phyloP scores from a whole-genome alignment of 2,329 filamentous ascomycete genomes.

The Stachybotrys chlorohalonatus region DNA sequence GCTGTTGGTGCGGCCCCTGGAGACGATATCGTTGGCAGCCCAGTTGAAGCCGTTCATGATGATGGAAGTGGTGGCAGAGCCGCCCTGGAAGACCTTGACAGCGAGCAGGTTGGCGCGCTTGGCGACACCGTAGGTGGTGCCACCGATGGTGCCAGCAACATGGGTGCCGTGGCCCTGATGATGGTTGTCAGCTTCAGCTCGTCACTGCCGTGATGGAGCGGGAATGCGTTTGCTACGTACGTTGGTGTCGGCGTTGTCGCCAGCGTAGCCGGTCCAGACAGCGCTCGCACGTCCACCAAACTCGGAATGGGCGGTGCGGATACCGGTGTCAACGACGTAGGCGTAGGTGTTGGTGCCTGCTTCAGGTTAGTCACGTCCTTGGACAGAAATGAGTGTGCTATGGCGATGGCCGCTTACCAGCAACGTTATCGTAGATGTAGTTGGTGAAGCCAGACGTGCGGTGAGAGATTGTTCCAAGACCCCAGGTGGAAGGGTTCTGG shows the following conservation, averaged over 20 bases:
- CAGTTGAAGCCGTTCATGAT: constrained; percentile 27
- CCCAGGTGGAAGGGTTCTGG: constrained; percentile 20
- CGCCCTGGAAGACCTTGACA: constrained; percentile 34
- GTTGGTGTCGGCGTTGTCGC: constrained; percentile 16
- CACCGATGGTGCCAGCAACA: constrained; percentile 25
- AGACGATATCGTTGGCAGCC: constrained; percentile 34
- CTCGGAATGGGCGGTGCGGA: constrained; percentile 42
- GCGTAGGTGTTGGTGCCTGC: constrained; percentile 36
- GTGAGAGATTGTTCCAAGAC: constrained; percentile 22
- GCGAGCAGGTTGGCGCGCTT: constrained; percentile 34
- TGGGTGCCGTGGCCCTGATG: constrained; percentile 32
- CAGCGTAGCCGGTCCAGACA: constrained; percentile 15
- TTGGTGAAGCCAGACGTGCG: constrained; percentile 12
- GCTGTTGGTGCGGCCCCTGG: constrained; percentile 25
- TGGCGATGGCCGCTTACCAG: constrained; percentile 20
- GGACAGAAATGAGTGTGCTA: not conserved
- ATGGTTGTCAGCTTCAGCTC: not conserved
- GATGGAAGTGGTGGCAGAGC: constrained; percentile 15
- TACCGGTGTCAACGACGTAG: constrained; percentile 56
- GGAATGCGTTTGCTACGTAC: not conserved
- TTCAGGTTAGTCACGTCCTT: not conserved
- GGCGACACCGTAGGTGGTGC: constrained; percentile 28
- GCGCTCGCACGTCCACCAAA: constrained; percentile 41
- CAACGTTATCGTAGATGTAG: constrained; percentile 42
- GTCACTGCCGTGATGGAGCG: too few relatives aligned